These are phyloP conservation scores for Pyrus pyrifolia DNA, from an alignment of 306 rosid species.

Conservation along the genomic window DNA sequence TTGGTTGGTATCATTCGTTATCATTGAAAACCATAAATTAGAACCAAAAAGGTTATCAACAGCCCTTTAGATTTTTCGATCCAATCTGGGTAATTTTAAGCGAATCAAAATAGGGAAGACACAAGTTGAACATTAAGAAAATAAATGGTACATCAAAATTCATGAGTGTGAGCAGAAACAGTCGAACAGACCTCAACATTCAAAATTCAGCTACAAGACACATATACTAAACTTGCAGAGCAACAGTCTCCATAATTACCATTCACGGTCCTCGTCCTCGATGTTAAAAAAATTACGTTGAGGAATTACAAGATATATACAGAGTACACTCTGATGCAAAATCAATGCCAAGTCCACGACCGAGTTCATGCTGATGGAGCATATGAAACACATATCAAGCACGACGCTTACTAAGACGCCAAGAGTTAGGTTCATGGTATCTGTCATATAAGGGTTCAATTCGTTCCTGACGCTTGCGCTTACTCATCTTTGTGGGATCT, in stretches of 20 bases:
- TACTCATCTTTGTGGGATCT: neutral
- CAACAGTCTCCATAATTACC: neutral
- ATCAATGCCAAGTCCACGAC: neutral
- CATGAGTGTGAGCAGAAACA: too few species aligned
- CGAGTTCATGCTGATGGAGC: neutral
- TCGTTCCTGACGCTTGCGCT: neutral
- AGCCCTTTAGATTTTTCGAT: too few species aligned
- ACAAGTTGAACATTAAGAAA: too few species aligned
- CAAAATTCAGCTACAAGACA: too few species aligned
- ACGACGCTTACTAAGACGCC: slow-evolving; percentile 64
- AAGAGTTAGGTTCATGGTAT: slow-evolving; percentile 9
- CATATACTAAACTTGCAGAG: too few species aligned
- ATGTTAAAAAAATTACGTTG: neutral
- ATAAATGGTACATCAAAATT: too few species aligned
- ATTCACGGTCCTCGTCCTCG: slow-evolving; percentile 29
- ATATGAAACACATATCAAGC: neutral
- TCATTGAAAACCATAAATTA: too few species aligned
- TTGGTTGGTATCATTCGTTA: too few species aligned
- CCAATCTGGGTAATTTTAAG: too few species aligned
- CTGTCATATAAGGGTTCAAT: neutral
- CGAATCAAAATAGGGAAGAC: too few species aligned
- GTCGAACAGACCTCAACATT: too few species aligned
- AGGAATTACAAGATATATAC: neutral
- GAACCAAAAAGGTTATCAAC: too few species aligned
- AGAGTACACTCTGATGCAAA: neutral